Evolutionary conservation across 2,329 filamentous ascomycete genomes (phyloP).

Genomic region (Claviceps monticola): DNA sequence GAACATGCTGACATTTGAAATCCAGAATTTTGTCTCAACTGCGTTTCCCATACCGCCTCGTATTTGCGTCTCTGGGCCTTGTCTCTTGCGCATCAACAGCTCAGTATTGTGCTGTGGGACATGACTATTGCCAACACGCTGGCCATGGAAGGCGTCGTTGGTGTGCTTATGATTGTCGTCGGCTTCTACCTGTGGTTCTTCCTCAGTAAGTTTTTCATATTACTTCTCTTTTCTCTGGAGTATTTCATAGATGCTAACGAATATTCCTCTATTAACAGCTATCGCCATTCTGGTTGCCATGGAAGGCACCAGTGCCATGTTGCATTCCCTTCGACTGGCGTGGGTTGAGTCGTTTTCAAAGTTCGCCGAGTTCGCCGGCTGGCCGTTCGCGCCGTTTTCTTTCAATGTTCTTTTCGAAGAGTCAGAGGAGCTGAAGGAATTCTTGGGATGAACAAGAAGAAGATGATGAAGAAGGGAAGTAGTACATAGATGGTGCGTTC

Average conservation of each 20-base stretch:
- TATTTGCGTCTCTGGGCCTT: constrained; percentile 97
- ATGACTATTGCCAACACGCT: constrained; percentile 86
- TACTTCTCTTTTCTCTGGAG: not conserved
- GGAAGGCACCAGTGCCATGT: constrained; percentile 93
- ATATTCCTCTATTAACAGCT: constrained; percentile 12
- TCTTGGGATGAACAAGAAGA: constrained; percentile 26
- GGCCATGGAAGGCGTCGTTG: constrained; percentile 46
- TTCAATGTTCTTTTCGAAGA: constrained; percentile 78
- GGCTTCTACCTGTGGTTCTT: constrained; percentile 86
- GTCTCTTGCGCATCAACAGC: constrained; percentile 93
- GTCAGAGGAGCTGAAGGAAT: constrained; percentile 49
- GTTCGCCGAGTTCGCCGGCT: constrained; percentile 83
- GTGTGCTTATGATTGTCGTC: constrained; percentile 67
- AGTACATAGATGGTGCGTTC: not conserved
- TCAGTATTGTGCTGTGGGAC: constrained; percentile 87
- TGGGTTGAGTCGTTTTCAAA: constrained; percentile 98
- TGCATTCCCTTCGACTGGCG: constrained; percentile 79
- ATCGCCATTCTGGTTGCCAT: constrained; percentile 68
- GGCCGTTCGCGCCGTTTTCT: constrained; percentile 79
- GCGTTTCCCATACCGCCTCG: constrained; percentile 94
- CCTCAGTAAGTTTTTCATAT: constrained; percentile 36
- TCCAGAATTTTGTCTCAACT: constrained; percentile 94
- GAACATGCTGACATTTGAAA: constrained; percentile 15
- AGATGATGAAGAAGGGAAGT: not conserved
- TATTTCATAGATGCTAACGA: constrained; percentile 12